These are phyloP conservation scores for Aspergillus candidus DNA, from an alignment of 2,329 filamentous ascomycete species.

Conservation along the genomic window DNA sequence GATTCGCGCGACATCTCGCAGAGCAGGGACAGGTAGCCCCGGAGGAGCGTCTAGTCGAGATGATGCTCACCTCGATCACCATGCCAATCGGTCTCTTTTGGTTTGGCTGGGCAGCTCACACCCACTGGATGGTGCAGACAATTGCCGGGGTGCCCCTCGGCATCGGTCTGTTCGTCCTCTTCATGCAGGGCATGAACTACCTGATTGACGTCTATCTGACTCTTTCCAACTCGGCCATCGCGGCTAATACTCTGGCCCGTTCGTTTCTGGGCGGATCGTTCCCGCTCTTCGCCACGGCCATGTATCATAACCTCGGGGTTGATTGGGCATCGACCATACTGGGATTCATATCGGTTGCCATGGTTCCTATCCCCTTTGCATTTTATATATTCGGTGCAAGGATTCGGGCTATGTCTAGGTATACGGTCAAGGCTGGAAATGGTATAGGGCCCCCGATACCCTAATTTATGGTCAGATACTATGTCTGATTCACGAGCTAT, in stretches of 20 bases:
- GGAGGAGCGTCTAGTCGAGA: conserved; percentile 40
- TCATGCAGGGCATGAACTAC: conserved; percentile 34
- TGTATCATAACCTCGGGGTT: conserved; percentile 15
- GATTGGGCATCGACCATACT: conserved; percentile 19
- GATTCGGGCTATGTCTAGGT: too few species aligned
- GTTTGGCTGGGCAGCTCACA: conserved; percentile 42
- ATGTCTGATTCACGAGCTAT: too few species aligned
- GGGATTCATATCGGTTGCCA: conserved; percentile 46
- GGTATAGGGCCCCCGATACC: too few species aligned
- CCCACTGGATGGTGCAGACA: conserved; percentile 39
- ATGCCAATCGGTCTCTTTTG: conserved; percentile 42
- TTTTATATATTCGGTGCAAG: conserved; percentile 17
- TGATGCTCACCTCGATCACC: conserved; percentile 37
- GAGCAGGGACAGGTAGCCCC: conserved; percentile 23
- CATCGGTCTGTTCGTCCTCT: conserved; percentile 35
- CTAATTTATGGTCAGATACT: too few species aligned
- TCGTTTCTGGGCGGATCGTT: conserved; percentile 26
- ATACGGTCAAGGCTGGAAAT: too few species aligned
- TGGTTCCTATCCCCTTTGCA: conserved; percentile 57
- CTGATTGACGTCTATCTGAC: conserved; percentile 33
- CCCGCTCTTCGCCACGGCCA: conserved; percentile 16
- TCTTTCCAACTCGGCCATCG: conserved; percentile 31
- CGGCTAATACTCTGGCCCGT: conserved; percentile 30
- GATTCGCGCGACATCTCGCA: conserved; percentile 18
- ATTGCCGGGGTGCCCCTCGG: conserved; percentile 39